Evolutionary conservation across 345 rosid genomes (phyloP), one percentile per base, ranked within the genome.

Genomic region (Sisymbrium altissimum): DNA sequence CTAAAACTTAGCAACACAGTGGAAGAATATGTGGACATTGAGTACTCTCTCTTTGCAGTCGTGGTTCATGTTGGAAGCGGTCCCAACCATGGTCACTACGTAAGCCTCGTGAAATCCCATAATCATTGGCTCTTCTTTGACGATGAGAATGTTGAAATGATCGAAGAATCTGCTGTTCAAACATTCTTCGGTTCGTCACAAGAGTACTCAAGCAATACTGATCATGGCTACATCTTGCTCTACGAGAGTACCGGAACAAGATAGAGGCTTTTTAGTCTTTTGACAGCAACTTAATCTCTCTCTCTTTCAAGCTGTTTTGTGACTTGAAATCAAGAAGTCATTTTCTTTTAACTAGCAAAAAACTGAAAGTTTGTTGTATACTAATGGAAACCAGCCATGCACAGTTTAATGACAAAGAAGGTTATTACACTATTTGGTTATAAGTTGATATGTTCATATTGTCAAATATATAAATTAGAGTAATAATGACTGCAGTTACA

Each of bases 21-120:
- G 41, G 97, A 89, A 73, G 92, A 87, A 35, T 67, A 60, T 2
- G 83, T 85, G 30, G 96, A 94, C 54, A 84, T 75, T 0, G 97
- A 91, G 67, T 94, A 91, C 85, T 89, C 97, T 11, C 85, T 93
- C 52, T 91, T 88, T 69, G 96, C 96, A 10, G 97, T 91, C 5
- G 98, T 93, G 66, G 98, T 93, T 45, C 98, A 91, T 57, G 96
- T 93, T 5, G 98, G 98, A 32, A 89, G 96, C 14, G 97, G 98
- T 17, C 97, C 98, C 12, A 93, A 91, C 76, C 98, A 90, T 30
- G 97, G 97, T 15, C 98, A 91, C 69, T 93, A 93, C 29, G 97
- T 93, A 54, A 91, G 97, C 82, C 96, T 93, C 4, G 91, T 93
- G 81, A 91, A 91, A 79, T 86, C 89, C 71, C 97, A 89, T 70